Evolutionary conservation across 176 grass and related monocot genomes (phyloP).

Genomic region (Oryza punctata): DNA sequence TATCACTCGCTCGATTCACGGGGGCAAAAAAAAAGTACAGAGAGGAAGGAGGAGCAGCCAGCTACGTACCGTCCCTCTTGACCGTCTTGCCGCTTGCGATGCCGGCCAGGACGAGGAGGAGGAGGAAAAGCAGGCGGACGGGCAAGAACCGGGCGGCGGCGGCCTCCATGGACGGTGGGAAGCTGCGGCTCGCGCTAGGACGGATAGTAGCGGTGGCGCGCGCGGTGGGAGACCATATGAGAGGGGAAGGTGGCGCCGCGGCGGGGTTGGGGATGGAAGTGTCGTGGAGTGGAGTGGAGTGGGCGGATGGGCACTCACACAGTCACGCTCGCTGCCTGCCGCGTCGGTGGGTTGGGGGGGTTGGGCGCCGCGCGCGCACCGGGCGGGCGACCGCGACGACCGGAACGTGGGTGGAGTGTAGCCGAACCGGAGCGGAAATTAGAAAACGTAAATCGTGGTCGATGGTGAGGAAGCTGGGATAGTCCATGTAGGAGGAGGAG

Average conservation of each 20-base stretch:
- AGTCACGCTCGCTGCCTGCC: not conserved
- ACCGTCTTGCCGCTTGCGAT: constrained; percentile 74
- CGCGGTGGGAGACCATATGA: constrained; percentile 35
- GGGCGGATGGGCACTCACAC: constrained; percentile 41
- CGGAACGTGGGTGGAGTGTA: constrained; percentile 31
- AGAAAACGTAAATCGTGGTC: too few species aligned
- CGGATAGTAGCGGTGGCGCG: not conserved
- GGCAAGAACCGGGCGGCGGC: not conserved
- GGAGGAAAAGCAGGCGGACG: constrained; percentile 13
- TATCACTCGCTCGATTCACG: not conserved
- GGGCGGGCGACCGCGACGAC: not conserved
- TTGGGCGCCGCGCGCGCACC: constrained; percentile 5
- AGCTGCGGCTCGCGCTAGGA: not conserved
- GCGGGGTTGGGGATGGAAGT: not conserved
- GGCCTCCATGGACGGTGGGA: constrained; percentile 35
- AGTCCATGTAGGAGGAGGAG: too few species aligned
- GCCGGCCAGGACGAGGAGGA: constrained; percentile 51
- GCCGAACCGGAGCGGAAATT: constrained; percentile 17
- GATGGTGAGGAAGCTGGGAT: too few species aligned
- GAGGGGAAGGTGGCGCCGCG: constrained; percentile 24
- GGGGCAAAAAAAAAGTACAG: not conserved
- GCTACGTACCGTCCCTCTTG: constrained; percentile 80
- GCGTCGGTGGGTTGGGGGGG: constrained; percentile 42
- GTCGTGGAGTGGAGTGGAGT: constrained; percentile 10
- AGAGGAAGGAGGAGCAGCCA: not conserved